Conservation (phyloP, 2,329 filamentous ascomycete genomes). For the Shiraia bambusicola region DNA sequence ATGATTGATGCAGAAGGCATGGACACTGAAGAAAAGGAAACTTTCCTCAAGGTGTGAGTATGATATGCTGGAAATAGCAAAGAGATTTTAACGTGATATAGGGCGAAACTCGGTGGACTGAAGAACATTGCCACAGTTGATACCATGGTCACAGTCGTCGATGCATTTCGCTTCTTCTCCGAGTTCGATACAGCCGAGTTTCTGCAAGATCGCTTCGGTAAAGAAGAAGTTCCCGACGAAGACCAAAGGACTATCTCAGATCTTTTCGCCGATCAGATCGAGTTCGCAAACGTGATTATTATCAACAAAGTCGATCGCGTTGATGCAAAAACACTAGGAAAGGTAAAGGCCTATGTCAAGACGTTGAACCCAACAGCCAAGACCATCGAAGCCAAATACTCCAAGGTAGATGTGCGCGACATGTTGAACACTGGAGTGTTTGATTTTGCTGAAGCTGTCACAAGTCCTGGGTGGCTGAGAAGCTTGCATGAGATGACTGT, state of each 20-base stretch:
- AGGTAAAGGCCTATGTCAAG: constrained; percentile 57
- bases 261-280: constrained; percentile 75
- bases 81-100: constrained; percentile 9
- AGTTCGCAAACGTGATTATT: constrained; percentile 73
- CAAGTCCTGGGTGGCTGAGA: constrained; percentile 69
- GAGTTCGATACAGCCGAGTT: constrained; percentile 72
- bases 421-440: constrained; percentile 69
- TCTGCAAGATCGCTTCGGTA: constrained; percentile 61
- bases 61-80: too few relatives aligned
- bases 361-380: constrained; percentile 68
- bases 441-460: constrained; percentile 63
- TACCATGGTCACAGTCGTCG: constrained; percentile 71
- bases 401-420: constrained; percentile 61
- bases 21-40: constrained; percentile 48
- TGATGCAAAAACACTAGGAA: constrained; percentile 46
- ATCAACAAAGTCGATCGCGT: constrained; percentile 71
- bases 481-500: constrained; percentile 69
- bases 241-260: constrained; percentile 75
- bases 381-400: constrained; percentile 61
- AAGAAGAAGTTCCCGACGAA: constrained; percentile 59
- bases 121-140: constrained; percentile 67
- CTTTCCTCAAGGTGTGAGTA: constrained; percentile 51
- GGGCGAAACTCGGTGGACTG: constrained; percentile 56
- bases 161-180: constrained; percentile 70
- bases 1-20: constrained; percentile 49